Evolutionary conservation across 2,329 filamentous ascomycete genomes (phyloP).

Genomic region (Nothopassalora personata): DNA sequence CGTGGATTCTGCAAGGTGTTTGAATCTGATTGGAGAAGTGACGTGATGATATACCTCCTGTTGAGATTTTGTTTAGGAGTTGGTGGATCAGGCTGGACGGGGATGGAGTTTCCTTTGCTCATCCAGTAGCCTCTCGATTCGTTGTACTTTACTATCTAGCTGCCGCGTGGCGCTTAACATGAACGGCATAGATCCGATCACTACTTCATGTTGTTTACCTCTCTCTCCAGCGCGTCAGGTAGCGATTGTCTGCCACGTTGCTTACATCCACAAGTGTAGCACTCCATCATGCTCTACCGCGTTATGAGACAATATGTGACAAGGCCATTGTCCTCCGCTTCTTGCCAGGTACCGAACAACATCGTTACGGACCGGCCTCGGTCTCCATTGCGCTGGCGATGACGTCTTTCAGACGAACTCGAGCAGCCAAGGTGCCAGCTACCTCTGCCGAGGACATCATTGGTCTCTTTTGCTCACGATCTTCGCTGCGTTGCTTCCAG

Average conservation of each 20-base stretch:
- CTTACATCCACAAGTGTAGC: too few species aligned
- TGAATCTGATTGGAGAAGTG: neutral
- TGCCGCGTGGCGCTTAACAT: neutral
- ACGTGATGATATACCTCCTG: conserved; percentile 7
- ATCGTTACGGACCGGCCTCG: neutral
- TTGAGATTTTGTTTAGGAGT: conserved; percentile 3
- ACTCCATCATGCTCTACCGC: neutral
- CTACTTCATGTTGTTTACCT: neutral
- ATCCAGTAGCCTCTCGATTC: conserved; percentile 4
- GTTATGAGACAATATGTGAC: neutral
- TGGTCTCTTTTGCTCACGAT: conserved; percentile 1
- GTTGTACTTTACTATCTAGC: conserved; percentile 3
- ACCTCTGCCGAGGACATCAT: conserved; percentile 1
- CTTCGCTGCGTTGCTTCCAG: neutral
- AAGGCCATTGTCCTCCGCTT: neutral
- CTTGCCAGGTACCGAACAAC: neutral
- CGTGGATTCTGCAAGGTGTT: conserved; percentile 4
- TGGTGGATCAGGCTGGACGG: neutral
- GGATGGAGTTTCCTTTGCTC: conserved; percentile 3
- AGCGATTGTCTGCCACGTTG: neutral
- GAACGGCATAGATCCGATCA: neutral
- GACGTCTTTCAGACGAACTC: neutral
- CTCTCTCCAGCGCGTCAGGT: neutral
- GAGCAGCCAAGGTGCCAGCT: neutral
- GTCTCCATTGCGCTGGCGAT: neutral